Evolutionary conservation across 257 asterid genomes (phyloP), one percentile per base, ranked within the genome.

Genomic region (Scutellaria barbata): DNA sequence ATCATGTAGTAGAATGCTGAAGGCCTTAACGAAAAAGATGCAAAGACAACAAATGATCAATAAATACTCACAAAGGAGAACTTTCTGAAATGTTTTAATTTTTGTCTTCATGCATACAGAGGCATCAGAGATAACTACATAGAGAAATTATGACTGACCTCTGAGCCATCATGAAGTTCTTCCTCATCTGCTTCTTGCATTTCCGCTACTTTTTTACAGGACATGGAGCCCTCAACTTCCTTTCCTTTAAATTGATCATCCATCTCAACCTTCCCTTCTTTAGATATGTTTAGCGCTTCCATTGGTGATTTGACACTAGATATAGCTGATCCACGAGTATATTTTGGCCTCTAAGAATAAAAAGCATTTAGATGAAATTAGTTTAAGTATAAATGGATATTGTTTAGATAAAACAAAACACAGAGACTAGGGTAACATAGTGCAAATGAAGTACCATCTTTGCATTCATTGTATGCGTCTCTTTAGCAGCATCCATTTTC

Each of bases 251-350:
- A 17, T 3, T 33, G 18, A 25, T 10, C 43, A 25, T 7, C 20
- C 18, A 35, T 12, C 56, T 69, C 83, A 39, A 76, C 88, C 53
- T 83, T 87, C 58, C 75, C 90, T 66, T 83, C 81, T 17, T 74
- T 83, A 11, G 76, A 76, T 45, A 74, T 72, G 43, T 76, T 80
- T 45, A 71, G 39, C 25, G 85, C 78, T 42, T 55, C 80, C 39
- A 78, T 77, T 53, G 88, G 79, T 50, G 81, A 76, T 71, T 74
- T 83, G 50, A 25, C 56, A 68, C 73, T 72, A 4, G 83, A 61
- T 17, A 62, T 22, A 18, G 25, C 25, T 20, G 25, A 20, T 20
- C 85, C 59, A 55, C 70, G 72, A 40, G 76, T 40, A 76, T 75
- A 80, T 76, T 77, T 82, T 62, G 81, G 75, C 35, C 63, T 74